Percentiles rank a stretch among this genome's conserved stretches.
These are phyloP conservation scores for Corylus americana DNA, from an alignment of 306 rosid genomes.

Conservation along the genomic window DNA sequence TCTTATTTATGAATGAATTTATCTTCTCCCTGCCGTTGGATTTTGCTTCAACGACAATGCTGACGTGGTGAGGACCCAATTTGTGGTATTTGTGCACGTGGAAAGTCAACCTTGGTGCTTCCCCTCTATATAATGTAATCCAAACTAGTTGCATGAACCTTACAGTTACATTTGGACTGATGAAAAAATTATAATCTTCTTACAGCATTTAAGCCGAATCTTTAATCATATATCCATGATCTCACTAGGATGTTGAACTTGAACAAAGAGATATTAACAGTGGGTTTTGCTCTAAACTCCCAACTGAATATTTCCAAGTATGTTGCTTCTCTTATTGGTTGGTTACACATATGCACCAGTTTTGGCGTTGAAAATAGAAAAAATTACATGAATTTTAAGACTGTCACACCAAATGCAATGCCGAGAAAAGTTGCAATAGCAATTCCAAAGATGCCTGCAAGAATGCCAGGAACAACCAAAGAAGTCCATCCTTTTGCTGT, in stretches of 20 bases:
- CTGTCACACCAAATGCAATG: slow-evolving; percentile 52
- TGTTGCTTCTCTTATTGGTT: not conserved
- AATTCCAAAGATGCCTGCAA: slow-evolving; percentile 74
- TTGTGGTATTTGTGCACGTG: not conserved
- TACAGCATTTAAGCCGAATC: no score
- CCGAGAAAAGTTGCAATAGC: slow-evolving; percentile 75
- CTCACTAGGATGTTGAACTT: not conserved
- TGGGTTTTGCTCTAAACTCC: not conserved
- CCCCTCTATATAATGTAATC: no score
- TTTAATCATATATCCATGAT: no score
- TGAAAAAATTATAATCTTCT: no score
- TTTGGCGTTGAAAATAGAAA: not conserved
- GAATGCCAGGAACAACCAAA: slow-evolving; percentile 71
- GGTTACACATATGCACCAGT: slow-evolving; percentile 2
- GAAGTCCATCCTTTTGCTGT: slow-evolving; percentile 71
- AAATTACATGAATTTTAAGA: slow-evolving; percentile 49
- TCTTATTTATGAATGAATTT: no score
- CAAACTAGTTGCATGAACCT: no score
- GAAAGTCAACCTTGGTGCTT: no score
- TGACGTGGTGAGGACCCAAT: not conserved
- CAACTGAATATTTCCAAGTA: not conserved
- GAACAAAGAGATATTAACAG: not conserved
- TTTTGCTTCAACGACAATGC: not conserved
- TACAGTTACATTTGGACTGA: no score
- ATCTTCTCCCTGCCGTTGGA: not conserved